Base-by-base conservation (phyloP, 306 rosid species). In the Acacia acuminata region DNA sequence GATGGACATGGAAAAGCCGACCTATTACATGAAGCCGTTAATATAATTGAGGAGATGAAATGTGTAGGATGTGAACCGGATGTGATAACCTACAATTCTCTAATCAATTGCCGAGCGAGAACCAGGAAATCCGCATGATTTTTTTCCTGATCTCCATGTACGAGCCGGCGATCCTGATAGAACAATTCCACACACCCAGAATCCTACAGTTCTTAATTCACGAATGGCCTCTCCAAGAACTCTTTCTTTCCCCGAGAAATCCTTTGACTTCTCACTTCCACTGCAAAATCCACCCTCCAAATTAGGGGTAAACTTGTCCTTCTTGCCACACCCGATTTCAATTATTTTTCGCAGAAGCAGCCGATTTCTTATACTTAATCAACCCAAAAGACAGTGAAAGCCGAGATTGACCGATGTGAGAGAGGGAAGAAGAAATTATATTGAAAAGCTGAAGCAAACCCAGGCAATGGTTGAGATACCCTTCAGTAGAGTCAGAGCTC, bases 1-100 rank as follows among this genome's bases (percentile, higher is more conserved):
- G 92, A 93, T 87, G 99, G 99, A 77, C 86, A 89, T 83, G 99
- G 99, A 48, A 95, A 95, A 90, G 80, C 38, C 71, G 98, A 97
- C 30, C 83, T 77, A 8, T 77, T 93, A 73, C 80, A 86, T 5
- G 86, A 85, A 67, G 88, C 93, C 0, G 84, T 85, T 70, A 14
- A 27, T 83, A 12, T 93, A 78, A 88, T 86, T 82, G 89, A 89
- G 82, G 93, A 93, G 83, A 89, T 92, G 98, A 92, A 92, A 78
- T 83, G 70, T 77, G 88, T 71, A 25, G 97, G 90, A 61, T 92
- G 91, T 86, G 89, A 84, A 53, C 91, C 97, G 42, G 98, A 95
- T 79, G 77, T 90, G 55, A 82, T 93, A 65, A 90, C 99, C 32
- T 95, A 86, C 82, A 95, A 92, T 79, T 85, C 94, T 70, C 76